Conservation (phyloP, 2,329 filamentous ascomycete genomes). For the Metarhizium sp. region DNA sequence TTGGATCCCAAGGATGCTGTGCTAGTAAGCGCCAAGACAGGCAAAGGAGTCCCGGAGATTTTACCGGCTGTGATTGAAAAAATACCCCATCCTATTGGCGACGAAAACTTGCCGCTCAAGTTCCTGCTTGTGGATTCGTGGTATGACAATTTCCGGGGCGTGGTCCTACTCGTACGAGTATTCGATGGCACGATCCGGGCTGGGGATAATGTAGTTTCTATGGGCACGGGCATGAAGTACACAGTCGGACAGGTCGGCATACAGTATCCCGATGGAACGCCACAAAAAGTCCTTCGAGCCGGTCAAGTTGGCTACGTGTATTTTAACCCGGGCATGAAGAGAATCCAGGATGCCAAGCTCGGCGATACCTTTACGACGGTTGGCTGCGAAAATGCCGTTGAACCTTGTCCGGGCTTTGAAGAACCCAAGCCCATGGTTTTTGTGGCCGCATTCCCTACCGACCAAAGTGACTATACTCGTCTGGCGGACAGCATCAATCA, state of each 20-base stretch:
- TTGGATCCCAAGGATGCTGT: constrained; percentile 64
- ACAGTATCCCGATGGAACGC: constrained; percentile 81
- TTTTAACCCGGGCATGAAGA: constrained; percentile 98
- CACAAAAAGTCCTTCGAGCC: constrained; percentile 70
- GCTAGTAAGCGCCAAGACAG: constrained; percentile 84
- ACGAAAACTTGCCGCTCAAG: constrained; percentile 62
- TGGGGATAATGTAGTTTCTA: constrained; percentile 78
- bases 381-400: constrained; percentile 64
- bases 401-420: constrained; percentile 84
- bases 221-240: constrained; percentile 83
- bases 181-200: constrained; percentile 81
- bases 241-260: constrained; percentile 94
- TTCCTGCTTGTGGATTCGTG: constrained; percentile 93
- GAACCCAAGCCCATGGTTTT: constrained; percentile 99
- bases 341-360: constrained; percentile 87
- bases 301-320: constrained; percentile 94
- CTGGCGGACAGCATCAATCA: constrained; percentile 92
- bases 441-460: constrained; percentile 89
- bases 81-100: constrained; percentile 72
- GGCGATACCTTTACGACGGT: constrained; percentile 89
- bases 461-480: constrained; percentile 77
- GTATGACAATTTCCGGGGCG: constrained; percentile 95
- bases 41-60: constrained; percentile 74
- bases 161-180: constrained; percentile 80
- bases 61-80: constrained; percentile 78